Conservation (phyloP, 1,284 basidiomycete genomes). For the Boletus austroedulis region DNA sequence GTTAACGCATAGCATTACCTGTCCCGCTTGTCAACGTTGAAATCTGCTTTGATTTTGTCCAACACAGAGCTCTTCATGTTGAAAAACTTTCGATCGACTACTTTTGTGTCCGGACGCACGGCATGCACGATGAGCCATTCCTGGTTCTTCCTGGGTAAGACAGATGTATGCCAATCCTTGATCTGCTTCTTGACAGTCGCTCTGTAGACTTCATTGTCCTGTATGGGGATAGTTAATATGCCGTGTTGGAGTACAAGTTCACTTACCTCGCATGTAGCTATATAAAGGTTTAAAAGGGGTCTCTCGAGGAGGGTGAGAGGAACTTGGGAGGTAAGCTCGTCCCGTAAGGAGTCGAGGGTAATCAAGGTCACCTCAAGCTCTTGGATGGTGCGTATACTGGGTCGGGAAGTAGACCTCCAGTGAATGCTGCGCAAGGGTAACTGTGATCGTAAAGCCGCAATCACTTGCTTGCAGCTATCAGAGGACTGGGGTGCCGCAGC, state of each 20-base stretch:
- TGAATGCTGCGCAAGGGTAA: constrained; percentile 86
- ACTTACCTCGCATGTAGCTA: constrained; percentile 83
- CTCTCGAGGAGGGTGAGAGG: constrained; percentile 80
- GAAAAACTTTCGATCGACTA: constrained; percentile 66
- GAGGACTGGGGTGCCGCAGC: constrained; percentile 62
- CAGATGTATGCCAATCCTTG: constrained; percentile 81
- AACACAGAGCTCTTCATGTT: constrained; percentile 80
- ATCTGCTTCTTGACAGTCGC: constrained; percentile 78
- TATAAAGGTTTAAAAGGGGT: constrained; percentile 82
- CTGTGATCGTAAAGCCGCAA: constrained; percentile 64
- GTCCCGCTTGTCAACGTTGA: constrained; percentile 87
- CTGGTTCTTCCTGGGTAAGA: constrained; percentile 72
- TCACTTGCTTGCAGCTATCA: constrained; percentile 68
- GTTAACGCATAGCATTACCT: constrained; percentile 49
- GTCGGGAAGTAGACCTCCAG: constrained; percentile 76
- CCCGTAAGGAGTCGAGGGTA: constrained; percentile 65
- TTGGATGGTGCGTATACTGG: constrained; percentile 81
- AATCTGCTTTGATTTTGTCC: constrained; percentile 91
- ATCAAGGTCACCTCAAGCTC: constrained; percentile 77
- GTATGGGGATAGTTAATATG: constrained; percentile 4
- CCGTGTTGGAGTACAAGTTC: constrained; percentile 1
- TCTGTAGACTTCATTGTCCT: constrained; percentile 88
- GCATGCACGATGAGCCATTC: constrained; percentile 91
- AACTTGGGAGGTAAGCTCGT: constrained; percentile 73
- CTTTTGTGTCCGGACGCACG: constrained; percentile 63